phyloP scores from a whole-genome alignment of 306 rosid species.

The Begonia masoniana region DNA sequence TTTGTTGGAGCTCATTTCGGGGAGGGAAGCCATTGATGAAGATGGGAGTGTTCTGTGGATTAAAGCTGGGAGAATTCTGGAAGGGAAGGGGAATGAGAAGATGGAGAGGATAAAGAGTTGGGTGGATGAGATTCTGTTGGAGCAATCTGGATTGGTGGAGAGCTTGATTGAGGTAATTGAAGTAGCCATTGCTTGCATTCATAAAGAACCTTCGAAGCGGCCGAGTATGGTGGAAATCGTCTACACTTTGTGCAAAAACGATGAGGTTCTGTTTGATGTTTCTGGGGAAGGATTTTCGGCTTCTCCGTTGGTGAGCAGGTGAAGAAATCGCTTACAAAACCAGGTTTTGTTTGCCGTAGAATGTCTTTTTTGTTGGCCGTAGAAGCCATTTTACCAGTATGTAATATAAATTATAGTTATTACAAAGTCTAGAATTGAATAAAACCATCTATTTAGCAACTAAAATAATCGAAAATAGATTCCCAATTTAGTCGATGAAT shows the following conservation, averaged over 20 bases:
- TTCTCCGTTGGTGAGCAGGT: constrained; percentile 40
- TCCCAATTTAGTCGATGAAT: no score
- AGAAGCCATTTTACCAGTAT: no score
- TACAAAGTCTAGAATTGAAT: no score
- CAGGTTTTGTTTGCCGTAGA: no score
- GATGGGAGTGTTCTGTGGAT: constrained; percentile 44
- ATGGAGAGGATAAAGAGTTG: constrained; percentile 32
- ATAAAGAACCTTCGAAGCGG: constrained; percentile 60
- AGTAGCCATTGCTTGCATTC: constrained; percentile 67
- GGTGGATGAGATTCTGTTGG: constrained; percentile 37
- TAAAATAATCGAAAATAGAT: no score
- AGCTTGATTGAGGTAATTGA: constrained; percentile 37
- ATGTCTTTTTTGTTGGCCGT: no score
- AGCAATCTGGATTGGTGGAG: constrained; percentile 48
- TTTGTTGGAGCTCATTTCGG: constrained; percentile 65
- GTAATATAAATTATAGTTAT: no score
- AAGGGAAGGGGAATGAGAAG: constrained; percentile 44
- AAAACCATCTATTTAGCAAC: no score
- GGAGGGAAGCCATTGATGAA: constrained; percentile 51
- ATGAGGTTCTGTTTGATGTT: constrained; percentile 44
- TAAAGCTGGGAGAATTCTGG: constrained; percentile 26
- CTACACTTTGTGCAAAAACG: constrained; percentile 62
- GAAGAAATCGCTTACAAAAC: not conserved
- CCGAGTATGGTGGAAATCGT: constrained; percentile 77
- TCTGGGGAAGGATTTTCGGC: constrained; percentile 49